Evolutionary conservation across 495 filamentous ascomycete species (phyloP).

Genomic region (Penicillium coffeae): DNA sequence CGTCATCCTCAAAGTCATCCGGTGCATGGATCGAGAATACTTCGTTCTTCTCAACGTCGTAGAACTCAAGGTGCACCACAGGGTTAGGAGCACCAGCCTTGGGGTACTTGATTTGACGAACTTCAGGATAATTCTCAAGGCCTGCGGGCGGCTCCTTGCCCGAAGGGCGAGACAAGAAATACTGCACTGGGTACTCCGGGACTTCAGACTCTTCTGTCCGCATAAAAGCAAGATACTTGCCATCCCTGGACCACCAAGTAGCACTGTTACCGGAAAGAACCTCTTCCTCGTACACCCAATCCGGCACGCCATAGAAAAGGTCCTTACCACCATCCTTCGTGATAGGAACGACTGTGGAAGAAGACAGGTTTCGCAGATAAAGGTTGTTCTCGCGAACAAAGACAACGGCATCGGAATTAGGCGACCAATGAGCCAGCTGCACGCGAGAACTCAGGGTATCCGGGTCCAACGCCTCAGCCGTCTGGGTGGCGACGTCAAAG

Average conservation of each 20-base stretch:
- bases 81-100: slow-evolving; percentile 95
- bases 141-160: slow-evolving; percentile 66
- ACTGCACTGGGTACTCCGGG: slow-evolving; percentile 90
- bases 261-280: slow-evolving; percentile 77
- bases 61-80: slow-evolving; percentile 80
- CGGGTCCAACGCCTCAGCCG: slow-evolving; percentile 73
- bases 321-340: slow-evolving; percentile 82
- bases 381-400: slow-evolving; percentile 89
- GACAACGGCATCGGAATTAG: slow-evolving; percentile 74
- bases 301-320: slow-evolving; percentile 93
- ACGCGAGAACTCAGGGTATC: slow-evolving; percentile 59
- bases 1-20: slow-evolving; percentile 72
- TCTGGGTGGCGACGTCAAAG: slow-evolving; percentile 83
- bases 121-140: slow-evolving; percentile 86
- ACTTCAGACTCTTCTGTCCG: slow-evolving; percentile 90
- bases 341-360: slow-evolving; percentile 60
- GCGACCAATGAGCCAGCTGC: slow-evolving; percentile 88
- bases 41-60: slow-evolving; percentile 75
- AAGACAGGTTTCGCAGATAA: slow-evolving; percentile 68
- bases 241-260: slow-evolving; percentile 92
- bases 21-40: slow-evolving; percentile 74
- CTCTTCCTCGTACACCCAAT: slow-evolving; percentile 99
- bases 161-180: slow-evolving; percentile 84
- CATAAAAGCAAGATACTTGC: slow-evolving; percentile 82
- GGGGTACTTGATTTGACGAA: slow-evolving; percentile 91